Evolutionary conservation across 257 asterid genomes (phyloP), one percentile per base, ranked within the genome.

Genomic region (Penstemon newberryi): DNA sequence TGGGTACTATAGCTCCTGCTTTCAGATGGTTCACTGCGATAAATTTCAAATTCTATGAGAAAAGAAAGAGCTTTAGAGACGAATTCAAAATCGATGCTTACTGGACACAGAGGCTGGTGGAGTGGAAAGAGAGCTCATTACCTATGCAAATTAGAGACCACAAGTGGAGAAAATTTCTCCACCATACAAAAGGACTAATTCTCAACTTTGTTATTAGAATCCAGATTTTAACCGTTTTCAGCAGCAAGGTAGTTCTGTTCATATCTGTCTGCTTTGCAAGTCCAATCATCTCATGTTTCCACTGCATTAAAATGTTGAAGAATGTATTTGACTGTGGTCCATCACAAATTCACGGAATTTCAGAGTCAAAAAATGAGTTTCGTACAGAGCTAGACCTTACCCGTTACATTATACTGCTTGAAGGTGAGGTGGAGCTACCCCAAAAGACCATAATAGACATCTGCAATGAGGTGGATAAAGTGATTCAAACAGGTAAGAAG

Each of bases 71-170:
- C 56, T 54, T 70, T 42, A 38, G 5, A 43, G 51, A 40, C 39
- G 62, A 72, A 3, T 64, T 75, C 62, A 66, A 13, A 5, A 75
- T 80, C 7, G 84, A 78, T 65, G 75, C 12, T 0, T 80, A 83
- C 40, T 80, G 87, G 88, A 83, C 77, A 6, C 80, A 74, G 58
- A 83, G 66, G 67, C 69, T 83, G 70, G 83, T 70, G 67, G 88
- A 83, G n/a, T 83, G 85, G 88, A 73, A 79, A 49, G 75, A 75
- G 43, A 33, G 82, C 39, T 73, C 85, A 0, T 47, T 83, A 3
- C 49, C 74, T 13, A 53, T 69, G 5, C 40, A 68, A 39, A 71
- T 80, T 64, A 65, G 70, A 36, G 64, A 68, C 38, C 40, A 65
- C 47, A 76, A 66, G 74, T 58, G 71, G 25, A 76, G 82, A 62